Conservation (phyloP, 495 filamentous ascomycete genomes). For the Tuber aestivum region DNA sequence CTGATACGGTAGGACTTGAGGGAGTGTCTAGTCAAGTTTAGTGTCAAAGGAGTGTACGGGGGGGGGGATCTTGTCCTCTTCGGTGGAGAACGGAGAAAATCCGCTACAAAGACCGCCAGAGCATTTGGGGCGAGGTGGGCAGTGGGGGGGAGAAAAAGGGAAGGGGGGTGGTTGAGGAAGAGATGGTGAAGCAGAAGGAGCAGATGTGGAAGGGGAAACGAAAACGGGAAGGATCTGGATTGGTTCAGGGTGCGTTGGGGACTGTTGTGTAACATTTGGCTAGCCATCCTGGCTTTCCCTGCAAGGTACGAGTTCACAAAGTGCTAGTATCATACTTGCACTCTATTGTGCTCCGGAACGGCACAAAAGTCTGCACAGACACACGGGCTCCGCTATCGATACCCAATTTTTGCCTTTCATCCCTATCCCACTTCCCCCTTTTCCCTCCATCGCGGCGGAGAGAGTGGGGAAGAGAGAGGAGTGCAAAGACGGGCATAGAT, state of each 20-base stretch:
- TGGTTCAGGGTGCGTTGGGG: not conserved
- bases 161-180: constrained; percentile 5
- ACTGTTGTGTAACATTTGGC: not conserved
- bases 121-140: constrained; percentile 24
- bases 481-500: not conserved
- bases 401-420: not conserved
- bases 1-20: not conserved
- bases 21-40: not conserved
- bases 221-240: not conserved
- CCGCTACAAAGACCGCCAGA: constrained; percentile 36
- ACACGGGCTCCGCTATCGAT: not conserved
- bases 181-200: constrained; percentile 21
- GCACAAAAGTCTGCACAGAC: not conserved
- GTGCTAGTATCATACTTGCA: not conserved
- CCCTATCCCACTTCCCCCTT: not conserved
- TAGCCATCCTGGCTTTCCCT: not conserved
- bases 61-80: not conserved
- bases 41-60: constrained; percentile 19
- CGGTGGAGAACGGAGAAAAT: constrained; percentile 12
- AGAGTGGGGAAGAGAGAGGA: not conserved
- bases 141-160: constrained; percentile 2
- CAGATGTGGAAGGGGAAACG: not conserved
- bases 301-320: not conserved
- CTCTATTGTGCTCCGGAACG: not conserved
- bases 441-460: not conserved